phyloP scores from a whole-genome alignment of 1,284 basidiomycete species.

The Chondrostereum purpureum region DNA sequence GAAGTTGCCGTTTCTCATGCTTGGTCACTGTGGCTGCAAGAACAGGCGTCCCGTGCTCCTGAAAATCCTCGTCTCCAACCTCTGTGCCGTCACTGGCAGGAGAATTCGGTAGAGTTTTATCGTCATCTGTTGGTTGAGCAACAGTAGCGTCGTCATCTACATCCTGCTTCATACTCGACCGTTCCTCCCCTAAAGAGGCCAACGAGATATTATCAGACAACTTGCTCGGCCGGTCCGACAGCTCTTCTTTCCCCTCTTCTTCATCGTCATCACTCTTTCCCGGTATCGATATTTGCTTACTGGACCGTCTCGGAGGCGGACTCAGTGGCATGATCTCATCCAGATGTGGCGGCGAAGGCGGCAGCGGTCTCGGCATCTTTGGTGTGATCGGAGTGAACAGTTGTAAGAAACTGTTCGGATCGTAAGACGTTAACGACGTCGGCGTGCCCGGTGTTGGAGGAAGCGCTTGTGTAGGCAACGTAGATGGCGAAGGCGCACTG shows the following conservation, averaged over 20 bases:
- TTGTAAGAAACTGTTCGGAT: slow-evolving; percentile 1
- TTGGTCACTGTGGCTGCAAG: not conserved
- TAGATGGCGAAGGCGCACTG: slow-evolving; percentile 43
- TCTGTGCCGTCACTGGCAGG: not conserved
- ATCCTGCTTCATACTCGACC: slow-evolving; percentile 13
- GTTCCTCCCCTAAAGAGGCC: slow-evolving; percentile 17
- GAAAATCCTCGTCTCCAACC: not conserved
- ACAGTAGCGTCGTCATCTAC: not conserved
- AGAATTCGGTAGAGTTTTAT: not conserved
- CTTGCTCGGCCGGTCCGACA: not conserved
- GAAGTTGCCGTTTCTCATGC: not conserved
- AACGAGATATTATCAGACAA: not conserved
- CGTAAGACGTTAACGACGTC: slow-evolving; percentile 51
- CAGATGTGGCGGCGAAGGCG: not conserved
- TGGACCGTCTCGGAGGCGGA: slow-evolving; percentile 2
- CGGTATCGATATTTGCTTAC: slow-evolving; percentile 22
- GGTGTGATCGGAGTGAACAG: slow-evolving; percentile 1
- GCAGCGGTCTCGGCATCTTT: slow-evolving; percentile 10
- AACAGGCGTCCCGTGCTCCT: not conserved
- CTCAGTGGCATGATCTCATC: slow-evolving; percentile 1
- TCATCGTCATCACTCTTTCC: not conserved
- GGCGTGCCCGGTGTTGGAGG: slow-evolving; percentile 33
- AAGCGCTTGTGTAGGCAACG: not conserved
- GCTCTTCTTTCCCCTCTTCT: not conserved
- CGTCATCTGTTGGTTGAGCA: not conserved